These are phyloP conservation scores for Aspergillus thermomutatus DNA, from an alignment of 2,329 filamentous ascomycete species.

Conservation along the genomic window DNA sequence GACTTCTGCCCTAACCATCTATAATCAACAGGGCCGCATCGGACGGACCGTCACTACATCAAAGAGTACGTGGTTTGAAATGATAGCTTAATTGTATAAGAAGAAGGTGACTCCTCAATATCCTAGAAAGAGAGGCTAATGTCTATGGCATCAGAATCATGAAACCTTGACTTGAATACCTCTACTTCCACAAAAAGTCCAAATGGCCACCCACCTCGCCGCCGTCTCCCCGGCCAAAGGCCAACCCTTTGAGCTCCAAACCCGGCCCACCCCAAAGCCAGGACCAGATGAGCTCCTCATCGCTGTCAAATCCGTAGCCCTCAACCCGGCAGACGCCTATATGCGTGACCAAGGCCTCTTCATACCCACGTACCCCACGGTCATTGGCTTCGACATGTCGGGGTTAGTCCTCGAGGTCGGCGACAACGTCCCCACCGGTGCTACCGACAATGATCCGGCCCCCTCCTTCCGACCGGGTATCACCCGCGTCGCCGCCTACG, in stretches of 20 bases:
- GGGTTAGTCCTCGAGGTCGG: conserved; percentile 46
- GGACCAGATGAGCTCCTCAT: conserved; percentile 48
- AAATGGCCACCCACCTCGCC: conserved; percentile 41
- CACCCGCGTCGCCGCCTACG: conserved; percentile 41
- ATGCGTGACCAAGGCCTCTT: conserved; percentile 45
- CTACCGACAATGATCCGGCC: conserved; percentile 5
- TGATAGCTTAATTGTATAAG: conserved; percentile 3
- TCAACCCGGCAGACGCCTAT: conserved; percentile 47
- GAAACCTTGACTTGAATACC: neutral
- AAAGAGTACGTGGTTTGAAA: neutral
- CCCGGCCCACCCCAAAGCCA: conserved; percentile 44
- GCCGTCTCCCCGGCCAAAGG: conserved; percentile 37
- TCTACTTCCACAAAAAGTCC: conserved; percentile 1
- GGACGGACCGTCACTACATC: neutral
- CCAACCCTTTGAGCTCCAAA: conserved; percentile 35
- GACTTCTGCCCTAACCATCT: neutral
- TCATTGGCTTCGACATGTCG: conserved; percentile 38
- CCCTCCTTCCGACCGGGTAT: conserved; percentile 29
- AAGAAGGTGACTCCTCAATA: neutral
- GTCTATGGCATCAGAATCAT: neutral
- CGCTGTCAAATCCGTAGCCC: conserved; percentile 46
- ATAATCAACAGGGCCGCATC: no score
- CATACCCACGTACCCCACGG: conserved; percentile 41
- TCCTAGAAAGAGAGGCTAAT: neutral
- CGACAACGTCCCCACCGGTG: conserved; percentile 30